Conservation (phyloP, 2,329 filamentous ascomycete species). For the Claviceps fusiformis region DNA sequence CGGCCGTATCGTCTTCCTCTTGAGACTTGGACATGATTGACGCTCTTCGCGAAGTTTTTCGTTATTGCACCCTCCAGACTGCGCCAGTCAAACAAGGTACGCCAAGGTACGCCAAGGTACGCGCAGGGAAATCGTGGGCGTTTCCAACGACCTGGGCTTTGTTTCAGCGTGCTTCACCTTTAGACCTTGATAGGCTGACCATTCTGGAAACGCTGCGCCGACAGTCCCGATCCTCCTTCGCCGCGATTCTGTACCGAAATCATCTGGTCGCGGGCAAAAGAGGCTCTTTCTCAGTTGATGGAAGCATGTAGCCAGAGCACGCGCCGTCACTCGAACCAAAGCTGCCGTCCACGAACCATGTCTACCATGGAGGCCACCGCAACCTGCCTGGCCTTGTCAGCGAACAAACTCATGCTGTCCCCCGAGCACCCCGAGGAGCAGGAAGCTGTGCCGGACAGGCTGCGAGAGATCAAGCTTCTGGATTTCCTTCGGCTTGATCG, state of each 20-base stretch:
- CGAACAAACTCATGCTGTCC: not conserved
- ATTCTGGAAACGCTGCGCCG: not conserved
- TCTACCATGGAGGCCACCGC: not conserved
- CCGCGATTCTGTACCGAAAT: not conserved
- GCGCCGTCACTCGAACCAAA: not conserved
- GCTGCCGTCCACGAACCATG: not conserved
- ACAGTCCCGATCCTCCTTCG: not conserved
- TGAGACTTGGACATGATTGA: not conserved
- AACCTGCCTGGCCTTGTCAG: not conserved
- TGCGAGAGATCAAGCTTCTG: conserved; percentile 20
- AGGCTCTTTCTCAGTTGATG: not conserved
- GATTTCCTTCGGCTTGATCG: conserved; percentile 28
- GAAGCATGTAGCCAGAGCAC: not conserved
- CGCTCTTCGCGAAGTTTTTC: not conserved
- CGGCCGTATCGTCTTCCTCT: not conserved
- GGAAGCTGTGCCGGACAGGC: not conserved
- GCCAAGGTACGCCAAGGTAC: too few relatives aligned
- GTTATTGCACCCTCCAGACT: not conserved
- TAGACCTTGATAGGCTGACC: not conserved
- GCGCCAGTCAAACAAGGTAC: not conserved
- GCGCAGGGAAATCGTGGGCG: not conserved
- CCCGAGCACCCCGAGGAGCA: not conserved
- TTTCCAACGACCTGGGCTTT: not conserved
- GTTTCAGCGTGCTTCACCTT: not conserved
- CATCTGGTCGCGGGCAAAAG: not conserved